phyloP scores from a whole-genome alignment of 2,329 filamentous ascomycete genomes.

The Penicillium brasilianum region DNA sequence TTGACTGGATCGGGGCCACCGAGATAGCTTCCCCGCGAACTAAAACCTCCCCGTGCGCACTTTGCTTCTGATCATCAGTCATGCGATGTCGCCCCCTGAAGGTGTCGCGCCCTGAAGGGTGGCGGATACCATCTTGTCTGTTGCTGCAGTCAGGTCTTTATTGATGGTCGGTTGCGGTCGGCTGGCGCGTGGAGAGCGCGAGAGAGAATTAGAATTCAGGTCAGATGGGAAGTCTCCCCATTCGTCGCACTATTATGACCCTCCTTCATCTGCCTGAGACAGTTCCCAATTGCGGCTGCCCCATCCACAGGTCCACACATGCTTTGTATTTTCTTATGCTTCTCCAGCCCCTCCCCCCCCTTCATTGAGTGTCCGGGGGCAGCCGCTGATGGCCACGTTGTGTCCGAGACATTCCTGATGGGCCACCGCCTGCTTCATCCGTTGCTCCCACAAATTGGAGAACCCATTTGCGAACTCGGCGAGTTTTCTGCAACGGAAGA shows the following conservation, averaged over 20 bases:
- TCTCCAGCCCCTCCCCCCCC: constrained; percentile 6
- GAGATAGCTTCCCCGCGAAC: constrained; percentile 25
- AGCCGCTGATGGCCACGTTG: constrained; percentile 32
- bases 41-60: constrained; percentile 2
- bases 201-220: background rate
- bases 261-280: constrained; percentile 15
- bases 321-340: background rate
- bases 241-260: constrained; percentile 13
- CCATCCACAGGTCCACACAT: constrained; percentile 3
- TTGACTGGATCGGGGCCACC: constrained; percentile 24
- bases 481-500: constrained; percentile 67
- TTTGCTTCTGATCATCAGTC: constrained; percentile 17
- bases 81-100: constrained; percentile 29
- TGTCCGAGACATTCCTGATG: constrained; percentile 27
- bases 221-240: constrained; percentile 10
- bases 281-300: constrained; percentile 8
- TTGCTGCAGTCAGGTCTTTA: background rate
- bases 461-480: constrained; percentile 75
- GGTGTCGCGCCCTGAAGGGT: constrained; percentile 26
- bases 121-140: background rate
- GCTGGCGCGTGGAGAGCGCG: constrained; percentile 5
- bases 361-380: constrained; percentile 48
- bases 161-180: constrained; percentile 17
- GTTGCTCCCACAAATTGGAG: constrained; percentile 66
- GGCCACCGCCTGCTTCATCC: constrained; percentile 38